Evolutionary conservation across 2,329 filamentous ascomycete species (phyloP).

Genomic region (Diaporthe australafricana): DNA sequence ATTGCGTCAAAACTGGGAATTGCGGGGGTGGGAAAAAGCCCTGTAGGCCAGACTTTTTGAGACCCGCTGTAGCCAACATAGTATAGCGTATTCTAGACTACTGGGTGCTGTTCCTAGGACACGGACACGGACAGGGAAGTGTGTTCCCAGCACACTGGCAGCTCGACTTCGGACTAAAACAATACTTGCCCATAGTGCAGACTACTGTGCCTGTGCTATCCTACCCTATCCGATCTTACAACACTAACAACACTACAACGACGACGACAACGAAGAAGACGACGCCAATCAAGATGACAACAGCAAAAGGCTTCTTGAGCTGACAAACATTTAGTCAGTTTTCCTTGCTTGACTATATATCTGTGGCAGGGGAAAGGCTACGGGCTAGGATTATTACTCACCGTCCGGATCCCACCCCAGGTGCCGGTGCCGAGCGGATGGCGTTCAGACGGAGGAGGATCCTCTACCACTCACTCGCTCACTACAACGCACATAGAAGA

Average conservation of each 20-base stretch:
- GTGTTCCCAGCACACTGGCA: slow-evolving; percentile 22
- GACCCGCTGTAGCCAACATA: too few relatives aligned
- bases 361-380: not conserved
- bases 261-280: too few relatives aligned
- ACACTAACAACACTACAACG: too few relatives aligned
- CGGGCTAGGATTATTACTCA: slow-evolving; percentile 8
- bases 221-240: not conserved
- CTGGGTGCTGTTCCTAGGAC: not conserved
- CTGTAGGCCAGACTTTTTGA: too few relatives aligned
- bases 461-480: slow-evolving; percentile 1
- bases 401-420: slow-evolving; percentile 13
- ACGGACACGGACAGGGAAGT: slow-evolving; percentile 20
- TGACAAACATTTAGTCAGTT: too few relatives aligned
- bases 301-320: too few relatives aligned
- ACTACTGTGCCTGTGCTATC: not conserved
- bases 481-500: not conserved
- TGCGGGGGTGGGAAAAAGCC: slow-evolving; percentile 23
- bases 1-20: slow-evolving; percentile 18
- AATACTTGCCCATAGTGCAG: not conserved
- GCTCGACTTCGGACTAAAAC: slow-evolving; percentile 27
- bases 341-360: not conserved
- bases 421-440: slow-evolving; percentile 24
- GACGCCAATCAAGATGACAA: too few relatives aligned
- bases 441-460: slow-evolving; percentile 5
- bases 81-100: not conserved